A percentile compares a stretch with the other conserved stretches of the same genome.
These are phyloP conservation scores for Cladophialophora carrionii DNA, from an alignment of 2,329 filamentous ascomycete species.

Conservation along the genomic window DNA sequence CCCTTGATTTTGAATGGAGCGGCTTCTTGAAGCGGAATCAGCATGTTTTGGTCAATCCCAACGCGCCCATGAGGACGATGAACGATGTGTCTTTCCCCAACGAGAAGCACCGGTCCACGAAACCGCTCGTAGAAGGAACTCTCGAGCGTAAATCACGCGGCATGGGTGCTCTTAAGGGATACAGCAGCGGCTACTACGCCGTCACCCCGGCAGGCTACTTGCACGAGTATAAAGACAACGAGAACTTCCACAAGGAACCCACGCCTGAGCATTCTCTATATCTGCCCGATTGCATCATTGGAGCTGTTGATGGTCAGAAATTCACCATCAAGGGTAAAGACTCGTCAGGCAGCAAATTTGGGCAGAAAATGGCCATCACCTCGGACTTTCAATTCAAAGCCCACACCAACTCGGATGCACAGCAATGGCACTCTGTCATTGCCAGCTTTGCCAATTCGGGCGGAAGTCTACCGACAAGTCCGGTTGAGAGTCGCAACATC, in stretches of 20 bases:
- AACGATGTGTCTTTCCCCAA: slow-evolving; percentile 82
- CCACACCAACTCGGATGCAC: slow-evolving; percentile 74
- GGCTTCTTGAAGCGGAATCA: slow-evolving; percentile 75
- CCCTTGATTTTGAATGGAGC: slow-evolving; percentile 87
- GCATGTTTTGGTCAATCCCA: slow-evolving; percentile 75
- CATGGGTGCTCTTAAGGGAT: slow-evolving; percentile 73
- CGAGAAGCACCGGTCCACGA: slow-evolving; percentile 77
- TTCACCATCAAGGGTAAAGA: slow-evolving; percentile 98
- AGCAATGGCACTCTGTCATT: slow-evolving; percentile 83
- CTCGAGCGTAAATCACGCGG: slow-evolving; percentile 90
- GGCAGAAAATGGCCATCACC: slow-evolving; percentile 76
- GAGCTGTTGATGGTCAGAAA: slow-evolving; percentile 72
- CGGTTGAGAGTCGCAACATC: slow-evolving; percentile 30
- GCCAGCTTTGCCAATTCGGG: slow-evolving; percentile 30
- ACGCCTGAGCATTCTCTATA: slow-evolving; percentile 86
- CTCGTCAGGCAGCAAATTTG: slow-evolving; percentile 72
- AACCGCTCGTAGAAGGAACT: slow-evolving; percentile 81
- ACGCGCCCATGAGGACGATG: slow-evolving; percentile 71
- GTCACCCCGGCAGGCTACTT: slow-evolving; percentile 85
- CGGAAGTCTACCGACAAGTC: slow-evolving; percentile 34
- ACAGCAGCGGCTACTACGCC: slow-evolving; percentile 83
- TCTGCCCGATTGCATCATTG: slow-evolving; percentile 84
- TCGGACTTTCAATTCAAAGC: slow-evolving; percentile 88
- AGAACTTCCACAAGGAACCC: slow-evolving; percentile 72
- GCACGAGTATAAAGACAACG: slow-evolving; percentile 95